Base-by-base conservation (phyloP, 1,139 yeast genomes). In the Suhomyces anneliseae region DNA sequence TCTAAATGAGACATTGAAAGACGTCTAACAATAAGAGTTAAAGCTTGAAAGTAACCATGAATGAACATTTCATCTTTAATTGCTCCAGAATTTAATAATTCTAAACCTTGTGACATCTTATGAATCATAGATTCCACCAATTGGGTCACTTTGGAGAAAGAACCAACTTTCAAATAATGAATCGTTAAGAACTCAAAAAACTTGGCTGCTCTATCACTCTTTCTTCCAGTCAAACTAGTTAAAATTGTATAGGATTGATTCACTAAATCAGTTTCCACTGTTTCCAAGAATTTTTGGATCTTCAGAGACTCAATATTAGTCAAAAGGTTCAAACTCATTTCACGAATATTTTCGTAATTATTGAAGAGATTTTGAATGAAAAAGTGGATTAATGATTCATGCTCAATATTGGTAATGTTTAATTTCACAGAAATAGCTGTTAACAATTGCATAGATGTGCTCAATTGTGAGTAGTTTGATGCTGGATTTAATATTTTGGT, bases 131-230 rank as follows among this genome's bases (percentile, higher is more conserved):
- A 42, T 1, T 64, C 55, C 8, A 82, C 51, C 24, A 76, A 64
- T 2, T 54, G 57, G n/a, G 50, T 19, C 1, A 56, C 50, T 12
- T 49, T 45, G 11, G 60, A 52, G 7, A 60, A 50, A 7, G 36
- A 11, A 3, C 56, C 55, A 11, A 56, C 51, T 44, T 33, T 19
- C 29, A 47, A 50, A 34, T 58, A 58, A n/a, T 60, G 59, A 41
- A 56, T 61, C 56, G 65, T 75, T 41, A 79, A 52, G 51, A 85
- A 75, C 54, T 79, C 81, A 37, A 85, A 67, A 11, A 85, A 68
- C 38, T 83, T 76, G 0, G 96, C 92, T 8, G 95, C 97, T 27
- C 92, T 85, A 52, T 92, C 97, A 43, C 90, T 86, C 50, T 76
- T 81, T 48, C 90, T 78, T 24, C 92, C 95, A 41, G 83, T 80